phyloP scores from a whole-genome alignment of 176 grass and related monocot genomes.

The Otatea glauca region DNA sequence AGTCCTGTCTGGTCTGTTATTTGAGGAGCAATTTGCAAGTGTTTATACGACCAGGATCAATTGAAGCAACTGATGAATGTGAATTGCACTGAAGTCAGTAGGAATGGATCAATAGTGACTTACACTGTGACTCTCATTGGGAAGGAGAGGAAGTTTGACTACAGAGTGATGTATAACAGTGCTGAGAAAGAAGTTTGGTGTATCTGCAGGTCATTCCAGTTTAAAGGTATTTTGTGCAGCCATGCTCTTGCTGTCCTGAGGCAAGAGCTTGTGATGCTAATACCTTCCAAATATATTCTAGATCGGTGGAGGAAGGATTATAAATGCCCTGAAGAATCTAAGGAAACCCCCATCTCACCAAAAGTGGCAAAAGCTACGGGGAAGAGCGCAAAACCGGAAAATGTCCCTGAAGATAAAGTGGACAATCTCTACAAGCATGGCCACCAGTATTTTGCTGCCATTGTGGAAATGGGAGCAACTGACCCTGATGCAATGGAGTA shows the following conservation, averaged over 20 bases:
- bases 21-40: constrained; percentile 86
- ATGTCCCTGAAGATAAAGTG: constrained; percentile 56
- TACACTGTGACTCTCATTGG: constrained; percentile 79
- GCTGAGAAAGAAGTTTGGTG: constrained; percentile 86
- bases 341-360: constrained; percentile 49
- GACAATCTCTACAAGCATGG: constrained; percentile 80
- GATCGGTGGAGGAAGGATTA: constrained; percentile 92
- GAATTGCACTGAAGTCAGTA: constrained; percentile 64
- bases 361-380: constrained; percentile 38
- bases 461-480: constrained; percentile 85
- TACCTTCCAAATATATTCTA: constrained; percentile 89
- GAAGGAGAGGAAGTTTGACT: constrained; percentile 84
- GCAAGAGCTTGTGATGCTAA: constrained; percentile 87
- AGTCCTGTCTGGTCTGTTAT: constrained; percentile 74
- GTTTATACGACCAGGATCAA: constrained; percentile 83
- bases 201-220: constrained; percentile 88
- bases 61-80: constrained; percentile 85
- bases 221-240: constrained; percentile 95
- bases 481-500: constrained; percentile 83
- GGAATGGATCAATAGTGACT: constrained; percentile 67
- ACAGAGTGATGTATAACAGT: constrained; percentile 79
- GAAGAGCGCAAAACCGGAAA: constrained; percentile 48
- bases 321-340: constrained; percentile 75
- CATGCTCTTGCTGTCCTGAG: constrained; percentile 87
- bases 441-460: constrained; percentile 79